Evolutionary conservation across 768 basidiomycete species (phyloP).

Genomic region (Termitomyces sp.): DNA sequence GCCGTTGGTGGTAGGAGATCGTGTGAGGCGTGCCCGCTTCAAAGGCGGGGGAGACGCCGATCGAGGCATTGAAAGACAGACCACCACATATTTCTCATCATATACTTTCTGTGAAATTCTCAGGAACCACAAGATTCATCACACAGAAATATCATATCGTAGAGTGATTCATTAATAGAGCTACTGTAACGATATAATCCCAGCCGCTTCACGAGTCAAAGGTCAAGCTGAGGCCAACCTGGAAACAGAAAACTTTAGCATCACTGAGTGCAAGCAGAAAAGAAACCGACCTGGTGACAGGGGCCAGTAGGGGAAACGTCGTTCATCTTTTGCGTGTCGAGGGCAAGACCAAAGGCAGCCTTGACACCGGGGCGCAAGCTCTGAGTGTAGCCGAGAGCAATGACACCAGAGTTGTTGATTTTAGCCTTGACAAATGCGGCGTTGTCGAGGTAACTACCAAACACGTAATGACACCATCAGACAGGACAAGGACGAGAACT

Average conservation of each 20-base stretch:
- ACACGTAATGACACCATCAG: not conserved
- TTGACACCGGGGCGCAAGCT: constrained; percentile 90
- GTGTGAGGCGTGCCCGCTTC: constrained; percentile 24
- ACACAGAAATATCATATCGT: not conserved
- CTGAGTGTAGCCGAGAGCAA: constrained; percentile 91
- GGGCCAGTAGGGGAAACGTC: constrained; percentile 58
- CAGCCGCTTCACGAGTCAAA: constrained; percentile 60
- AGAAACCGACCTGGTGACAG: constrained; percentile 62
- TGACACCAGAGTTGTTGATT: constrained; percentile 94
- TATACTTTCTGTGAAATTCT: not conserved
- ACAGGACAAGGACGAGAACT: constrained; percentile 24
- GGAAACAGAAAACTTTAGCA: not conserved
- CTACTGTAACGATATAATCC: constrained; percentile 26
- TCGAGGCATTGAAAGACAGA: constrained; percentile 14
- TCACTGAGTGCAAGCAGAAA: not conserved
- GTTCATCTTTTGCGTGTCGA: constrained; percentile 92
- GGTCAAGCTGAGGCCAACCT: constrained; percentile 69
- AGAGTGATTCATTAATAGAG: constrained; percentile 16
- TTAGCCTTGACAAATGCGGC: constrained; percentile 96
- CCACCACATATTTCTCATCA: not conserved
- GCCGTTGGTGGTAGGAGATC: constrained; percentile 21
- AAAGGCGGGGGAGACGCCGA: constrained; percentile 22
- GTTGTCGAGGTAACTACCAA: constrained; percentile 67
- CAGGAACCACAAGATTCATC: not conserved
- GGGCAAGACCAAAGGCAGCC: constrained; percentile 87